Evolutionary conservation across 108 stramenopile species (phyloP), one percentile per base, ranked within the genome.

Genomic region (Parmales sp.): DNA sequence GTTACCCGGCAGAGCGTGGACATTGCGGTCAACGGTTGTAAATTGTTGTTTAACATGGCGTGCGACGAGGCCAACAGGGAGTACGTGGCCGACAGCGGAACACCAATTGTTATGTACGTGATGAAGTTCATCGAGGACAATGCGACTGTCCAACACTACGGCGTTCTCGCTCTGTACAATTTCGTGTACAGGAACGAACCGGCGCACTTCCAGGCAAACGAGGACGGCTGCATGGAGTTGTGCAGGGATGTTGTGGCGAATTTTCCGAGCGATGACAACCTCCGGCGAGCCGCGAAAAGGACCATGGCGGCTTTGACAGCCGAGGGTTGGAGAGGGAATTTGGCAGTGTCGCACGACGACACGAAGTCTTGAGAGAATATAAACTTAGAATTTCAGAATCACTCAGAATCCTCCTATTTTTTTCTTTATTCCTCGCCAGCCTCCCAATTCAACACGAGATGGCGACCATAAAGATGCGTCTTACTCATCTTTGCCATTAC

Each of bases 401-500:
- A n/a, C n/a, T n/a, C n/a, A n/a, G n/a, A n/a, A n/a, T n/a, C n/a
- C n/a, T n/a, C n/a, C n/a, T n/a, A n/a, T n/a, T n/a, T n/a, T n/a
- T n/a, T n/a, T n/a, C n/a, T n/a, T n/a, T n/a, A n/a, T n/a, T n/a
- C n/a, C n/a, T n/a, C n/a, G n/a, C n/a, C n/a, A n/a, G n/a, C n/a
- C n/a, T n/a, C n/a, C 93, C 91, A 96, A 64, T 98, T 96, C 67
- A 97, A 69, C 5, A 99, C 98, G 68, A 99, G 84, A 54, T 98
- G 96, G 31, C 97, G 88, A 16, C 98, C 98, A 71, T 98, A 99
- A 69, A 99, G 81, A 72, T 99, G 98, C 1, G 96, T 96, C 38
- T 80, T 63, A 3, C 88, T 83, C 16, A 99, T 75, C 22, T 91
- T 74, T 13, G 65, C 72, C 82, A 92, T 91, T 0, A 96, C 97